Evolutionary conservation across 768 basidiomycete genomes (phyloP).

Genomic region (Termitomyces sp.): DNA sequence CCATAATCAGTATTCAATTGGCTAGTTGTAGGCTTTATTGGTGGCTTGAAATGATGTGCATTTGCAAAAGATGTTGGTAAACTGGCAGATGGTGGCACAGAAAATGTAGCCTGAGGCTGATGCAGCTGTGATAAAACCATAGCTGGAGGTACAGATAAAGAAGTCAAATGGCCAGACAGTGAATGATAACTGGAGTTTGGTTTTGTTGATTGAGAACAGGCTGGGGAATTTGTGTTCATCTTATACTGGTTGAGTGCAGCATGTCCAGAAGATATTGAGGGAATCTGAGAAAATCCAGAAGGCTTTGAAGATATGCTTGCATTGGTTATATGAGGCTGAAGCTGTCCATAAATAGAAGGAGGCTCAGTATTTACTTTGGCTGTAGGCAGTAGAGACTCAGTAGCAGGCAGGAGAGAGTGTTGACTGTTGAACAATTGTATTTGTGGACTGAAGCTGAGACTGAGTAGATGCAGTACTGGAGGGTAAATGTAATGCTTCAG

Average conservation of each 20-base stretch:
- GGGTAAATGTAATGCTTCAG: not conserved
- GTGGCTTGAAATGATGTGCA: not conserved
- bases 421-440: not conserved
- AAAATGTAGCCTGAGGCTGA: constrained; percentile 3
- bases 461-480: not conserved
- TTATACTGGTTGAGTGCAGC: not conserved
- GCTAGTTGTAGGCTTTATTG: not conserved
- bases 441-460: not conserved
- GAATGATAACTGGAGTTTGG: not conserved
- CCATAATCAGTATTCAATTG: not conserved
- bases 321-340: not conserved
- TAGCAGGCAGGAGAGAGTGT: not conserved
- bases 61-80: not conserved
- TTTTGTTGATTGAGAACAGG: no score
- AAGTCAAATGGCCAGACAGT: not conserved
- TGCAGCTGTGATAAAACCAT: not conserved
- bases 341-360: not conserved
- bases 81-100: not conserved
- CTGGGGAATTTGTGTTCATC: no score
- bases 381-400: not conserved
- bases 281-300: not conserved
- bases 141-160: not conserved
- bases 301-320: not conserved
- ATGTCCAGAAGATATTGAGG: not conserved
- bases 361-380: not conserved